phyloP scores from a whole-genome alignment of 176 grass and related monocot genomes.

The Poa annua region DNA sequence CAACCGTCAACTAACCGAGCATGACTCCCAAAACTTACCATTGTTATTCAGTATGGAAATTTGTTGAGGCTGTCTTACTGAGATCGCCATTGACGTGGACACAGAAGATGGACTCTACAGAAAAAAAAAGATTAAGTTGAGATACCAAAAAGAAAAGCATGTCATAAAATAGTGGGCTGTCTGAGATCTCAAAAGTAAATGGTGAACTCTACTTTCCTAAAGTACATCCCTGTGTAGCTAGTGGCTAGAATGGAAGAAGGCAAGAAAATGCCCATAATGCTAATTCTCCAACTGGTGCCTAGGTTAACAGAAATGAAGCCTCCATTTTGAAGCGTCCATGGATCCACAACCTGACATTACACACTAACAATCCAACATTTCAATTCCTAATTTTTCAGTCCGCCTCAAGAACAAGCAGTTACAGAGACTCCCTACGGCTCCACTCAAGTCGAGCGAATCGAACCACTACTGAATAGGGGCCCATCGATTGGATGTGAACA shows the following conservation, averaged over 20 bases:
- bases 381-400: neutral
- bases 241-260: neutral
- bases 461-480: neutral
- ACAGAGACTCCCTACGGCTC: neutral
- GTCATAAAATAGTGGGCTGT: neutral
- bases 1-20: neutral
- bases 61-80: constrained; percentile 8
- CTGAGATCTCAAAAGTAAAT: neutral
- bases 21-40: constrained; percentile 35
- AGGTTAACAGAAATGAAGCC: neutral
- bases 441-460: neutral
- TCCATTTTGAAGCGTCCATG: neutral
- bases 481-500: neutral
- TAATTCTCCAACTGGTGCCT: neutral
- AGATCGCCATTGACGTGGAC: constrained; percentile 37
- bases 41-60: neutral
- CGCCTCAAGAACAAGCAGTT: neutral
- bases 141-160: neutral
- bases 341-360: neutral
- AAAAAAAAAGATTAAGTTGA: neutral
- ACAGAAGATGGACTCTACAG: neutral
- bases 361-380: neutral
- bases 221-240: neutral
- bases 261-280: neutral
- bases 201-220: neutral